Percentiles rank a stretch among this genome's conserved stretches.
These are phyloP conservation scores for Globisporangium emineosum DNA, from an alignment of 352 stramenopile genomes.

Conservation along the genomic window DNA sequence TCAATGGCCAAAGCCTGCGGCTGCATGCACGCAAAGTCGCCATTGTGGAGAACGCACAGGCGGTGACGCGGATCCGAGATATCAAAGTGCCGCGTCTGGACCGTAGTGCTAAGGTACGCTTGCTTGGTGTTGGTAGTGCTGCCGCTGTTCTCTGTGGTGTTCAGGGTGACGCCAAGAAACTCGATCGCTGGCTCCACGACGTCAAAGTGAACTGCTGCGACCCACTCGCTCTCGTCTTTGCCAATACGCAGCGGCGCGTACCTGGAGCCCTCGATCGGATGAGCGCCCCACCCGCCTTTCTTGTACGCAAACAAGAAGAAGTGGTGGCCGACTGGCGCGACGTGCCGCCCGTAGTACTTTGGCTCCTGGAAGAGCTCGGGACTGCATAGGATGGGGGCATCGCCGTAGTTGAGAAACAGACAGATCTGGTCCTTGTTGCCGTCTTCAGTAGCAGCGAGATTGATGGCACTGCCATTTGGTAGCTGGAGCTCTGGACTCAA, in stretches of 20 bases:
- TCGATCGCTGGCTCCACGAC: conserved; percentile 33
- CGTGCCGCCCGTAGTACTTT: conserved; percentile 28
- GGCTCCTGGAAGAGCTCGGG: conserved; percentile 29
- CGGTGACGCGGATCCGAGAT: conserved; percentile 31
- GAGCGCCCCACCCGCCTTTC: neutral
- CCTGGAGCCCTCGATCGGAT: neutral
- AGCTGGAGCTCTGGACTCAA: conserved; percentile 24
- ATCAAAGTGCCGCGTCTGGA: conserved; percentile 47
- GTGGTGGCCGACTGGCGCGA: conserved; percentile 29
- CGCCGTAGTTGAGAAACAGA: conserved; percentile 28
- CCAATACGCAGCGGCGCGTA: neutral
- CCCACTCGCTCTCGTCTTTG: conserved; percentile 17
- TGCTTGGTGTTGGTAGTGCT: neutral
- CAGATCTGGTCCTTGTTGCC: conserved; percentile 31
- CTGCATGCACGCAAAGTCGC: conserved; percentile 41
- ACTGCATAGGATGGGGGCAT: conserved; percentile 24
- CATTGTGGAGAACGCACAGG: conserved; percentile 44
- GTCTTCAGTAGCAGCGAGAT: neutral
- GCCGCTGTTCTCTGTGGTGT: neutral
- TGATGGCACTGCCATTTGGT: neutral
- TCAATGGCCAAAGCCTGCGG: conserved; percentile 27
- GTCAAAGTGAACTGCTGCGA: conserved; percentile 38
- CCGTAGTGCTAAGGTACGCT: conserved; percentile 20
- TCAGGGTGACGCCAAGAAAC: conserved; percentile 21
- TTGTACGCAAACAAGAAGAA: conserved; percentile 34